phyloP scores from a whole-genome alignment of 176 grass and related monocot genomes.

The sorghum (Sorghum bicolor) region Sorghum_bicolor_NCBIv3 NC_012872.2:3321501-3322000 shows the following conservation, averaged over 20 bases:
- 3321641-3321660: constrained; percentile 79
- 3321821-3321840: constrained; percentile 45
- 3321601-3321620: not conserved
- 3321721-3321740: constrained; percentile 97
- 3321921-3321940: constrained; percentile 80
- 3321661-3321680: constrained; percentile 97
- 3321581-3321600: not conserved
- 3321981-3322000: not conserved
- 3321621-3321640: constrained; percentile 21
- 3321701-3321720: constrained; percentile 84
- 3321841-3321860: constrained; percentile 79
- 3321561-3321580: not conserved
- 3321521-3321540: constrained; percentile 79
- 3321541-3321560: constrained; percentile 48
- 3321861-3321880: constrained; percentile 62
- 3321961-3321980: constrained; percentile 66
- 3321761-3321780: not conserved
- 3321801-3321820: not conserved
- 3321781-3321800: not conserved
- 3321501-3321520: constrained; percentile 70
- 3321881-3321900: constrained; percentile 84
- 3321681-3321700: constrained; percentile 87
- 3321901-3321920: constrained; percentile 91
- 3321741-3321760: constrained; percentile 52
- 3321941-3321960: constrained; percentile 86